phyloP scores from a whole-genome alignment of 169 alveolate genomes.

The Theileria annulata region DNA sequence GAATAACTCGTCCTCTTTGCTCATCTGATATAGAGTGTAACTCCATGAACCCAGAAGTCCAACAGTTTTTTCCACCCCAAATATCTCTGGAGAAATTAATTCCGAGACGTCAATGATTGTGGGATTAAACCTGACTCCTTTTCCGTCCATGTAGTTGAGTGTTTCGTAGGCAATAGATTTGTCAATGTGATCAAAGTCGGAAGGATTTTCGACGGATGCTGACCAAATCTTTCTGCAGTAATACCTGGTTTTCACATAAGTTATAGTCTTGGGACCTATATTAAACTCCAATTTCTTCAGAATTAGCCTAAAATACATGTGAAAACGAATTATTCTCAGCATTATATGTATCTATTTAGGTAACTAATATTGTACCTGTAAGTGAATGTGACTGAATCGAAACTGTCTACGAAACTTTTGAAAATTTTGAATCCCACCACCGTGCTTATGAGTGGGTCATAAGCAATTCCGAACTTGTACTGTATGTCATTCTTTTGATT shows the following conservation, averaged over 20 bases:
- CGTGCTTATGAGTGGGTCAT: background rate
- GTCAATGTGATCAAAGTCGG: background rate
- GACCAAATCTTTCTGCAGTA: constrained; percentile 10
- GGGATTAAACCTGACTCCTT: background rate
- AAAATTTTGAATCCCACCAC: constrained; percentile 10
- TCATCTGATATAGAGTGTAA: background rate
- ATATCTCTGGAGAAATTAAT: background rate
- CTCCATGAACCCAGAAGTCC: background rate
- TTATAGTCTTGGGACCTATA: background rate
- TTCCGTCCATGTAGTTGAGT: background rate
- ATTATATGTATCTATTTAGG: no score
- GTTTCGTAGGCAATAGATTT: background rate
- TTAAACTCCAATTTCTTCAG: background rate
- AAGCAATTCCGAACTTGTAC: constrained; percentile 10
- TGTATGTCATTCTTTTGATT: background rate
- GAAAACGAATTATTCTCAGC: background rate
- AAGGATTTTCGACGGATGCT: background rate
- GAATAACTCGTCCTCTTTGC: background rate
- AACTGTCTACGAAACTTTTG: background rate
- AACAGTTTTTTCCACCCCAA: background rate
- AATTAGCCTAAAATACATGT: background rate
- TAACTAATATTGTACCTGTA: background rate
- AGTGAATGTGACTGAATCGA: background rate
- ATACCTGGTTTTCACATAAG: background rate
- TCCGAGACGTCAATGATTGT: constrained; percentile 8